A percentile compares a stretch with the other conserved stretches of the same genome.
These are phyloP conservation scores for Kodamaea derodonti DNA, from an alignment of 1,139 yeast species.

Conservation along the genomic window DNA sequence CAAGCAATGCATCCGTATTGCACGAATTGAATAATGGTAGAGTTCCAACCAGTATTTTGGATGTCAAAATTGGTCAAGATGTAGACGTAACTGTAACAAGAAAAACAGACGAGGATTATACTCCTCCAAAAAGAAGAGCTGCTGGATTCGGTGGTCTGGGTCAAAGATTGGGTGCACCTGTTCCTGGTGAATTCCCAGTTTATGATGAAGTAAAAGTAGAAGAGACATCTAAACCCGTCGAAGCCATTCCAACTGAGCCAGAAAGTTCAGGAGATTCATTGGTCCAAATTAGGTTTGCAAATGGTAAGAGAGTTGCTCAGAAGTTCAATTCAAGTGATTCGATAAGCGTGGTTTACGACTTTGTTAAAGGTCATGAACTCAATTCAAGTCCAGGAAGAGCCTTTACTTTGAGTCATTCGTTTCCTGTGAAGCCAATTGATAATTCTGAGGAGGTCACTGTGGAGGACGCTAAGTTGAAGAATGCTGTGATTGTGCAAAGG, in stretches of 20 bases:
- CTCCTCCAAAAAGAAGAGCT: conserved; percentile 60
- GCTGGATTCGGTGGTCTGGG: conserved; percentile 84
- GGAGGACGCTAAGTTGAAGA: conserved; percentile 71
- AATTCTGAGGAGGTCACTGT: conserved; percentile 51
- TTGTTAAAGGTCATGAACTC: conserved; percentile 49
- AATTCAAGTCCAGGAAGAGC: conserved; percentile 39
- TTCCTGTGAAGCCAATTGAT: conserved; percentile 75
- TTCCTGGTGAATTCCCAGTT: conserved; percentile 57
- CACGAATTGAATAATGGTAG: conserved; percentile 83
- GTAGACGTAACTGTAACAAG: conserved; percentile 91
- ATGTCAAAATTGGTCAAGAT: conserved; percentile 86
- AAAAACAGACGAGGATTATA: conserved; percentile 77
- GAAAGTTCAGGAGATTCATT: conserved; percentile 62
- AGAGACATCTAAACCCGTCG: conserved; percentile 10
- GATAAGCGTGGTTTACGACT: conserved; percentile 66
- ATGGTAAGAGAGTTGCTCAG: conserved; percentile 67
- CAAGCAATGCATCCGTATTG: conserved; percentile 71
- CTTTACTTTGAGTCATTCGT: conserved; percentile 73
- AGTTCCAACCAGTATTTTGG: conserved; percentile 83
- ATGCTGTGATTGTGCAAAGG: conserved; percentile 89
- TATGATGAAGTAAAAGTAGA: conserved; percentile 3
- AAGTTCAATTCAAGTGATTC: conserved; percentile 64
- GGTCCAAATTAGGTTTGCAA: conserved; percentile 82
- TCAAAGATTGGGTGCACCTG: conserved; percentile 86
- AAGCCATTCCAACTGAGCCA: conserved; percentile 11